These are phyloP conservation scores for Cladophialophora exuberans DNA, from an alignment of 2,329 filamentous ascomycete genomes.

Conservation along the genomic window DNA sequence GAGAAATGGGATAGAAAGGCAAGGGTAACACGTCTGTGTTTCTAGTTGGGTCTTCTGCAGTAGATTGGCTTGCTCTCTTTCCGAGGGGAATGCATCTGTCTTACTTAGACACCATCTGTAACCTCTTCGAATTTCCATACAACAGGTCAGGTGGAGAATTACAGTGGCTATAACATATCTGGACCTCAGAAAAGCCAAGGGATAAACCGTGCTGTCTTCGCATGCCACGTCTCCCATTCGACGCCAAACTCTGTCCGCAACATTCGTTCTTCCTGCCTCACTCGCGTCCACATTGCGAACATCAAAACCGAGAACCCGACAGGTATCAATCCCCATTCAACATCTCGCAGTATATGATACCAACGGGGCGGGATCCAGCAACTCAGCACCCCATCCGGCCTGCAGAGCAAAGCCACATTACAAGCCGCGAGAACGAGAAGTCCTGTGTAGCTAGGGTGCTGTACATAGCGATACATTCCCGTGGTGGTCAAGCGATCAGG, in stretches of 20 bases:
- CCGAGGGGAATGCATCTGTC: no score
- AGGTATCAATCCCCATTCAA: neutral
- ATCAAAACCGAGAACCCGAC: neutral
- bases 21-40: neutral
- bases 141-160: no score
- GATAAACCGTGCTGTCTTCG: neutral
- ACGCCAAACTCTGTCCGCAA: neutral
- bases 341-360: no score
- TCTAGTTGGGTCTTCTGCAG: neutral
- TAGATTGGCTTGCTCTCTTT: neutral
- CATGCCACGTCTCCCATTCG: neutral
- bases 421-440: constrained; percentile 38
- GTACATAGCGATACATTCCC: constrained; percentile 54
- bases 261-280: neutral
- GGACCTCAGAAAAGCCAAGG: neutral
- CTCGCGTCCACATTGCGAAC: neutral
- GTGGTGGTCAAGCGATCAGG: constrained; percentile 52
- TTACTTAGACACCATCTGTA: no score
- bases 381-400: neutral
- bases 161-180: no score
- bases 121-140: no score
- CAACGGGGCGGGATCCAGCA: neutral
- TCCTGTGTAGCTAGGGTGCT: constrained; percentile 59
- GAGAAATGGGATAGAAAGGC: neutral
- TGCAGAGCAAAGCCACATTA: neutral